A percentile compares a stretch with the other conserved stretches of the same genome.
phyloP scores from a whole-genome alignment of 2,329 filamentous ascomycete genomes.

The Pseudomassariella vexata region DNA sequence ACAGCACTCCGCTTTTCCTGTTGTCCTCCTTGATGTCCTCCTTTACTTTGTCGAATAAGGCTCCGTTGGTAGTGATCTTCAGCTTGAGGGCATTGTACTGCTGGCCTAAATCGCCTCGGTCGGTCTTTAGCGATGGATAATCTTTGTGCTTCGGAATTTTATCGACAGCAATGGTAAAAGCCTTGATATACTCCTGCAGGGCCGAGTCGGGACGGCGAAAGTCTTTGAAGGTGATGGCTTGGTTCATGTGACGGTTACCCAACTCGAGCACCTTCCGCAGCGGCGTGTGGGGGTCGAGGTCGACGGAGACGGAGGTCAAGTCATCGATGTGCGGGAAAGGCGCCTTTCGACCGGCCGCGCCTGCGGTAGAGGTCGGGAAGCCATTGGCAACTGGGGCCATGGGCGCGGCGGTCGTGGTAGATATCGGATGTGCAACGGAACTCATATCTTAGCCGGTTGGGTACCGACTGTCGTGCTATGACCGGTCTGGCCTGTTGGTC shows the following conservation, averaged over 20 bases:
- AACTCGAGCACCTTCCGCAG: conserved; percentile 47
- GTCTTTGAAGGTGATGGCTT: conserved; percentile 56
- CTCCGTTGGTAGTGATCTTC: conserved; percentile 41
- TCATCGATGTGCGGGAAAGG: conserved; percentile 50
- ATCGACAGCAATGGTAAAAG: conserved; percentile 72
- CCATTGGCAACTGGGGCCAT: conserved; percentile 13
- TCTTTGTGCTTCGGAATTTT: conserved; percentile 72
- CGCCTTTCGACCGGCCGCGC: conserved; percentile 21
- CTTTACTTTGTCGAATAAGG: conserved; percentile 53
- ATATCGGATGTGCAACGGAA: conserved; percentile 15
- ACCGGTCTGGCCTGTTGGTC: too few relatives aligned
- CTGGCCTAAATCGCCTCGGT: conserved; percentile 41
- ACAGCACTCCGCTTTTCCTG: conserved; percentile 51
- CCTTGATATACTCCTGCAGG: conserved; percentile 77
- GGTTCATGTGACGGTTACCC: conserved; percentile 47
- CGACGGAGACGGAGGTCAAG: conserved; percentile 37
- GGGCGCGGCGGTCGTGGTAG: conserved; percentile 6
- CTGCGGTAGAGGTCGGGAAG: conserved; percentile 9
- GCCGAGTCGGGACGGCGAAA: conserved; percentile 67
- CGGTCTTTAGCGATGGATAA: conserved; percentile 57
- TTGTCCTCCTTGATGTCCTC: conserved; percentile 59
- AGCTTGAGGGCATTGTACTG: conserved; percentile 44
- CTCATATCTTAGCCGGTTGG: conserved; percentile 14
- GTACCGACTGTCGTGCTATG: neutral
- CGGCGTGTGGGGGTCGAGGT: conserved; percentile 43